Conservation (phyloP, 192 early-diverging fungal genomes). For the Backusella macrospora region DNA sequence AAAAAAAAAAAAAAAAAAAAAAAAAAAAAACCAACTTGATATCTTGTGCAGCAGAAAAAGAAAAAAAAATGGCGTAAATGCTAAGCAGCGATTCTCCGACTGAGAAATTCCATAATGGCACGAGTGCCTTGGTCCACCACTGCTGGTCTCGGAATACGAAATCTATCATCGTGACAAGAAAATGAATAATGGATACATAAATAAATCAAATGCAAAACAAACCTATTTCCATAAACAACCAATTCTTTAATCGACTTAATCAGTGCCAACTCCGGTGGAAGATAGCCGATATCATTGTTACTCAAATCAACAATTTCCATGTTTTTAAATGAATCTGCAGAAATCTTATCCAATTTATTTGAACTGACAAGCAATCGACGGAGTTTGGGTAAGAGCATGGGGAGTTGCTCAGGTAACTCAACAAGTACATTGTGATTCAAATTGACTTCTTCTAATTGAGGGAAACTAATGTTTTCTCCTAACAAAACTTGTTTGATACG, state of each 20-base stretch:
- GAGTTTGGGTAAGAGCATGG: conserved; percentile 48
- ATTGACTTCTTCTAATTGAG: conserved; percentile 44
- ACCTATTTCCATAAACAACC: conserved; percentile 52
- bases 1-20: neutral
- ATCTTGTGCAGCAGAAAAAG: neutral
- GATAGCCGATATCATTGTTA: conserved; percentile 53
- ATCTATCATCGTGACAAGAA: conserved; percentile 28
- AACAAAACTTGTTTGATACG: conserved; percentile 33
- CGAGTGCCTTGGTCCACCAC: conserved; percentile 55
- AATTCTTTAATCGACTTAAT: conserved; percentile 48
- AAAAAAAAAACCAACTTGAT: too few species aligned
- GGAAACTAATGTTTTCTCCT: conserved; percentile 34
- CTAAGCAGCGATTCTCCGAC: conserved; percentile 33
- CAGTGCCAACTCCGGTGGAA: conserved; percentile 56
- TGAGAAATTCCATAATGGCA: conserved; percentile 59
- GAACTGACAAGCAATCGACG: conserved; percentile 41
- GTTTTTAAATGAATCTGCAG: conserved; percentile 43
- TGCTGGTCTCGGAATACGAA: conserved; percentile 54
- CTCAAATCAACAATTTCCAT: conserved; percentile 53
- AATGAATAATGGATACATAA: neutral
- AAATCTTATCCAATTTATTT: conserved; percentile 47
- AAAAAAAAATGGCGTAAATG: neutral
- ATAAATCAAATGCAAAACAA: too few species aligned
- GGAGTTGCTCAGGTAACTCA: conserved; percentile 42
- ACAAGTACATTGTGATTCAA: conserved; percentile 38